phyloP scores from a whole-genome alignment of 108 stramenopile species.

The Asterionellopsis glacialis region DNA sequence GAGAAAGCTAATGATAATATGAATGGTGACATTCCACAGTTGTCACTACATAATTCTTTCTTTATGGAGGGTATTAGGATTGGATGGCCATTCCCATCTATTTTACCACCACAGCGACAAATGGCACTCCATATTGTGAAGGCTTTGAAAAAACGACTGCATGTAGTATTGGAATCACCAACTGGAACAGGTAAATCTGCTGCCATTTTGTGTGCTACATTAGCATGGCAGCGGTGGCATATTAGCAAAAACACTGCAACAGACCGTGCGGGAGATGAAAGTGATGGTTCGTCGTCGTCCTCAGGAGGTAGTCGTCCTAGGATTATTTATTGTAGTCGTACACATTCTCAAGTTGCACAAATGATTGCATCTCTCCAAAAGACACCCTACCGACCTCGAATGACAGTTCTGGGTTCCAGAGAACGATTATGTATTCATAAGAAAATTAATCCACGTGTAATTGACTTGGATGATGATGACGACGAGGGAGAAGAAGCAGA shows the following conservation, averaged over 20 bases:
- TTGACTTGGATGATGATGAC: neutral
- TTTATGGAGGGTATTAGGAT: slow-evolving; percentile 63
- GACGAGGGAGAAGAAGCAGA: neutral
- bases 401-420: slow-evolving; percentile 84
- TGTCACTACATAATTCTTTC: slow-evolving; percentile 45
- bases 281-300: slow-evolving; percentile 6
- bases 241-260: neutral
- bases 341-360: slow-evolving; percentile 91
- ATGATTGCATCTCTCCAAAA: slow-evolving; percentile 88
- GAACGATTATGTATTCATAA: slow-evolving; percentile 89
- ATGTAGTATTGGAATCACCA: slow-evolving; percentile 75
- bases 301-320: slow-evolving; percentile 7
- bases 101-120: slow-evolving; percentile 71
- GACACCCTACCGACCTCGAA: slow-evolving; percentile 85
- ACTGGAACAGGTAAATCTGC: slow-evolving; percentile 82
- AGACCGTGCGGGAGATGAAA: slow-evolving; percentile 2
- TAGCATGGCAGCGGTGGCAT: slow-evolving; percentile 72
- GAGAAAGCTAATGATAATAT: slow-evolving; percentile 10
- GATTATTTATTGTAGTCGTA: slow-evolving; percentile 91
- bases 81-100: slow-evolving; percentile 66
- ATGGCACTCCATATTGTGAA: slow-evolving; percentile 71
- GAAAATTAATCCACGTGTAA: slow-evolving; percentile 3
- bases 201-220: slow-evolving; percentile 63
- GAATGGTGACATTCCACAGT: slow-evolving; percentile 59
- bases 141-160: slow-evolving; percentile 52